A percentile compares a stretch with the other conserved stretches of the same genome.
These are phyloP conservation scores for Gloeostereum incarnatum DNA, from an alignment of 768 basidiomycete genomes.

Conservation along the genomic window DNA sequence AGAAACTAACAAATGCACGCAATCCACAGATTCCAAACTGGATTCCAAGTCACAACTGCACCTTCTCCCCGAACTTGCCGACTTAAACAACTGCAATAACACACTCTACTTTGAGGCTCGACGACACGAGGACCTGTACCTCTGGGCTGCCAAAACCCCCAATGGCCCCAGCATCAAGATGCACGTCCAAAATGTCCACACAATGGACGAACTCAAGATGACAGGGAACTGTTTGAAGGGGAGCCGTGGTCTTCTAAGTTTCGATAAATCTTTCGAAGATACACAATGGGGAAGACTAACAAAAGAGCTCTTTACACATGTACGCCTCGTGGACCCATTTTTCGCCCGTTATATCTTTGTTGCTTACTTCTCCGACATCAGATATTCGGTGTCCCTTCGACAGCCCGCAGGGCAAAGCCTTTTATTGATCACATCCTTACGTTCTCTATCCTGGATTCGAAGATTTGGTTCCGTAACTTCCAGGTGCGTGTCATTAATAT, in stretches of 20 bases:
- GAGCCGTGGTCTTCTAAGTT: constrained; percentile 84
- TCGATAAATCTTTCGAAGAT: constrained; percentile 85
- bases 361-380: constrained; percentile 19
- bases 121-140: constrained; percentile 88
- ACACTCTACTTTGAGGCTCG: constrained; percentile 95
- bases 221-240: constrained; percentile 98
- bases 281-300: constrained; percentile 79
- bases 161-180: constrained; percentile 97
- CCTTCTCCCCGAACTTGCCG: constrained; percentile 91
- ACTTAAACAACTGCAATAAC: constrained; percentile 97
- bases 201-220: constrained; percentile 99
- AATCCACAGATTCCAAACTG: constrained; percentile 77
- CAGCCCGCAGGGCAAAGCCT: constrained; percentile 87
- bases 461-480: constrained; percentile 99
- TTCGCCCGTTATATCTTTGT: not conserved
- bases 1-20: not conserved
- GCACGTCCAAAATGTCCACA: constrained; percentile 97
- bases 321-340: constrained; percentile 25
- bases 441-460: constrained; percentile 90
- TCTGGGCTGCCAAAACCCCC: constrained; percentile 95
- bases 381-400: constrained; percentile 93
- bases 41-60: constrained; percentile 93
- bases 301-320: constrained; percentile 93
- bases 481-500: constrained; percentile 49
- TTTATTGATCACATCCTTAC: constrained; percentile 98